phyloP scores from a whole-genome alignment of 2,329 filamentous ascomycete genomes.

The Hypoxylon sp. region DNA sequence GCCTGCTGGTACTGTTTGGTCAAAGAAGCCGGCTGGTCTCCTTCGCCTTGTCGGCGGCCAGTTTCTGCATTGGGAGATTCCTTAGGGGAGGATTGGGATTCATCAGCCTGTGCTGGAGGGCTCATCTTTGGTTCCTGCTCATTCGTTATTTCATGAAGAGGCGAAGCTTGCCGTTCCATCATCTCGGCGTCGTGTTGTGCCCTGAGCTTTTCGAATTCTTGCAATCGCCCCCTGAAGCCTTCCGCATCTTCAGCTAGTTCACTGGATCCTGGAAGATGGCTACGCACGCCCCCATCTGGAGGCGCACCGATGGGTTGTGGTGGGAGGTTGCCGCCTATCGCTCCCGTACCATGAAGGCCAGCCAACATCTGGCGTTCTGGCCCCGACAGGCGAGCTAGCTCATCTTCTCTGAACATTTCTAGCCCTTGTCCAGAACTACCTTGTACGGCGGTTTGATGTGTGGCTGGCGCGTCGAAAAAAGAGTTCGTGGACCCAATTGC shows the following conservation, averaged over 20 bases:
- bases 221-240: conserved; percentile 78
- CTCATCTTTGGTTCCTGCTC: conserved; percentile 38
- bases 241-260: conserved; percentile 69
- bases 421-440: conserved; percentile 63
- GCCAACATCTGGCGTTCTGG: conserved; percentile 69
- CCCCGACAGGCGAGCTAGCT: conserved; percentile 75
- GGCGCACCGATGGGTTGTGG: conserved; percentile 58
- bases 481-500: conserved; percentile 73
- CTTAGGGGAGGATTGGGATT: conserved; percentile 29
- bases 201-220: conserved; percentile 85
- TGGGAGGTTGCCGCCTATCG: conserved; percentile 54
- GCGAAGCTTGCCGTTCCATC: conserved; percentile 52
- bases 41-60: conserved; percentile 37
- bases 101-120: conserved; percentile 27
- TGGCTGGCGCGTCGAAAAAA: conserved; percentile 76
- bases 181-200: conserved; percentile 76
- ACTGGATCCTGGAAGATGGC: conserved; percentile 65
- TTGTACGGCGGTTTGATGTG: conserved; percentile 58
- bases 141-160: conserved; percentile 41
- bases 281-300: conserved; percentile 59
- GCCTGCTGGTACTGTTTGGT: conserved; percentile 77
- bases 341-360: conserved; percentile 56
- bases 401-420: conserved; percentile 78
- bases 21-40: conserved; percentile 44
- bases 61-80: conserved; percentile 38